Percentiles rank a stretch among this genome's conserved stretches.
These are phyloP conservation scores for Mrakia frigida DNA, from an alignment of 768 basidiomycete species.

Conservation along the genomic window DNA sequence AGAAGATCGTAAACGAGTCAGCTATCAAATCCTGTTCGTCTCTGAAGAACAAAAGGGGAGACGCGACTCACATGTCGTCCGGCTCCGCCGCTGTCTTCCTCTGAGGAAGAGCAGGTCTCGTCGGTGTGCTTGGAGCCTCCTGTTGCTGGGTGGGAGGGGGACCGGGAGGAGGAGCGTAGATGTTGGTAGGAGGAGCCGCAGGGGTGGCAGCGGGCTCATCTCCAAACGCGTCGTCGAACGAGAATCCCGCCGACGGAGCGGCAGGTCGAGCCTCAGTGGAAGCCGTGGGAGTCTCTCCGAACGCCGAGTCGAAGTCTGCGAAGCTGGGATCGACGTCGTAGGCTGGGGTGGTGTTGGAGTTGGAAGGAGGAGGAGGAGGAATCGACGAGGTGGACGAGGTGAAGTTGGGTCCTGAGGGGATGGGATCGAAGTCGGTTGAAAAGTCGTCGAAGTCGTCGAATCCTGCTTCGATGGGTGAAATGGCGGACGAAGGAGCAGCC, in stretches of 20 bases:
- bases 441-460: conserved; percentile 38
- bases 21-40: background rate
- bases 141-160: conserved; percentile 18
- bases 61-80: conserved; percentile 23
- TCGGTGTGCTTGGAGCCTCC: background rate
- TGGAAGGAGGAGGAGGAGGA: conserved; percentile 27
- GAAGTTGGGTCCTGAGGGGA: conserved; percentile 13
- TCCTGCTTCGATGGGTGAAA: conserved; percentile 19
- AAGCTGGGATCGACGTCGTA: conserved; percentile 44
- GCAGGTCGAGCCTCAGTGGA: conserved; percentile 25
- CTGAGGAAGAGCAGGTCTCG: conserved; percentile 21
- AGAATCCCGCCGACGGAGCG: conserved; percentile 37
- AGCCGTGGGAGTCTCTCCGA: conserved; percentile 41
- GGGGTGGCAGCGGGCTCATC: conserved; percentile 40
- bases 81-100: conserved; percentile 21
- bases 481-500: conserved; percentile 17
- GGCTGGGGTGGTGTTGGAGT: conserved; percentile 36
- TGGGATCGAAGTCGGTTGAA: conserved; percentile 41
- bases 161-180: conserved; percentile 26
- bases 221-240: conserved; percentile 59
- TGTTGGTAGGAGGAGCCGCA: conserved; percentile 28
- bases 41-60: background rate
- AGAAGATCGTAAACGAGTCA: background rate
- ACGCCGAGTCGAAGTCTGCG: conserved; percentile 45
- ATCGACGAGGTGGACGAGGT: background rate